Percentiles rank a stretch among this genome's conserved stretches.
Evolutionary conservation across 2,329 filamentous ascomycete genomes (phyloP).

Genomic region (Dactylellina sp.): DNA sequence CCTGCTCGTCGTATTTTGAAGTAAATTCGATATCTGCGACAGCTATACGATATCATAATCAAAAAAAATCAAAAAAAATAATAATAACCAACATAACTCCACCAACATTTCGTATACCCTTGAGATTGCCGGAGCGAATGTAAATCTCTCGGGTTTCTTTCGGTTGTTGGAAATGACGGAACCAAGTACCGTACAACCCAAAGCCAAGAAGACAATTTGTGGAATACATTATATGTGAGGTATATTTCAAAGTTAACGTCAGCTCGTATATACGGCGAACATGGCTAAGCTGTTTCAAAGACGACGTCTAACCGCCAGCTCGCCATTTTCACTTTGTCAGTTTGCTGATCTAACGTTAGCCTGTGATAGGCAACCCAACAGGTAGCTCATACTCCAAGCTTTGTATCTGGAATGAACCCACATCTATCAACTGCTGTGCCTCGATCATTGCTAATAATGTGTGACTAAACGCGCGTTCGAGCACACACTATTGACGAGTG

Average conservation of each 20-base stretch:
- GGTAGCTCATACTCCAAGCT: background rate
- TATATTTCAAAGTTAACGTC: constrained; percentile 18
- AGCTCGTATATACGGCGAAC: constrained; percentile 38
- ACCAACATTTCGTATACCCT: background rate
- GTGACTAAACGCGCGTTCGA: constrained; percentile 51
- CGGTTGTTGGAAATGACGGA: constrained; percentile 33
- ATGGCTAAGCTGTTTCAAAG: constrained; percentile 38
- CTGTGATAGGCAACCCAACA: constrained; percentile 21
- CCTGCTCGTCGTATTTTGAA: background rate
- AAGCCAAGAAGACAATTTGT: constrained; percentile 23
- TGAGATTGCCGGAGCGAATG: background rate
- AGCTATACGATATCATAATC: constrained; percentile 20
- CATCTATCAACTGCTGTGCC: constrained; percentile 20
- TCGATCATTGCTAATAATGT: constrained; percentile 26
- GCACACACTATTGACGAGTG: constrained; percentile 18
- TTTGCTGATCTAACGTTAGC: constrained; percentile 15
- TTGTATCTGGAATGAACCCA: constrained; percentile 10
- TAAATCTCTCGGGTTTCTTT: constrained; percentile 17
- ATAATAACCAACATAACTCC: too few relatives aligned
- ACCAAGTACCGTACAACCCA: constrained; percentile 44
- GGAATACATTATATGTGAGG: too few relatives aligned
- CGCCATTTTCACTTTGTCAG: constrained; percentile 1
- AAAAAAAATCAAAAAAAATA: background rate
- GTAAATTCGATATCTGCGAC: constrained; percentile 1
- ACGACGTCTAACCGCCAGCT: constrained; percentile 3